phyloP scores from a whole-genome alignment of 495 filamentous ascomycete species.

The Podospora anserina region DNA sequence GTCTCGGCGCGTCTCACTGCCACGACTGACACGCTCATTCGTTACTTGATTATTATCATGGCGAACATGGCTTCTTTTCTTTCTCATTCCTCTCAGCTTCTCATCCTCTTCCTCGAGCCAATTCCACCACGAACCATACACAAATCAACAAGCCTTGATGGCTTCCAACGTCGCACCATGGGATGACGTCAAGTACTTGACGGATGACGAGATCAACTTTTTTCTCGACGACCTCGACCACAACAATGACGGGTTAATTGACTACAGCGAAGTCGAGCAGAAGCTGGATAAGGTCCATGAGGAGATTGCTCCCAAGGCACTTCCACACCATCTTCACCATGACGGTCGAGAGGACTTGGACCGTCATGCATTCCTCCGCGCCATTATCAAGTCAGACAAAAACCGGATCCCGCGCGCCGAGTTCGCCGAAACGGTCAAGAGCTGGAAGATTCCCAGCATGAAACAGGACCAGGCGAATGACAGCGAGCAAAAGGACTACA shows the following conservation, averaged over 20 bases:
- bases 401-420: conserved; percentile 30
- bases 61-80: neutral
- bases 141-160: neutral
- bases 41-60: neutral
- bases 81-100: neutral
- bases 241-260: conserved; percentile 36
- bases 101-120: neutral
- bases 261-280: conserved; percentile 36
- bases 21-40: neutral
- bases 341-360: conserved; percentile 21
- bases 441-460: conserved; percentile 36
- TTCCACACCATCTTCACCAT: conserved; percentile 28
- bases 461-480: conserved; percentile 28
- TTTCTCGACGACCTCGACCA: conserved; percentile 41
- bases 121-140: neutral
- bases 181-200: conserved; percentile 22
- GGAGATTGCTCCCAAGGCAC: conserved; percentile 33
- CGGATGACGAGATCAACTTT: conserved; percentile 15
- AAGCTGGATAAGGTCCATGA: conserved; percentile 38
- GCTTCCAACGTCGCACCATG: neutral
- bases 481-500: conserved; percentile 12
- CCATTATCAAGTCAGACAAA: conserved; percentile 30
- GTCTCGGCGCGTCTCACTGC: neutral
- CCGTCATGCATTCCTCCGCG: conserved; percentile 38
- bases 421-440: conserved; percentile 30